Conservation (phyloP, 352 stramenopile species). For the Pythium myriotylum region DNA sequence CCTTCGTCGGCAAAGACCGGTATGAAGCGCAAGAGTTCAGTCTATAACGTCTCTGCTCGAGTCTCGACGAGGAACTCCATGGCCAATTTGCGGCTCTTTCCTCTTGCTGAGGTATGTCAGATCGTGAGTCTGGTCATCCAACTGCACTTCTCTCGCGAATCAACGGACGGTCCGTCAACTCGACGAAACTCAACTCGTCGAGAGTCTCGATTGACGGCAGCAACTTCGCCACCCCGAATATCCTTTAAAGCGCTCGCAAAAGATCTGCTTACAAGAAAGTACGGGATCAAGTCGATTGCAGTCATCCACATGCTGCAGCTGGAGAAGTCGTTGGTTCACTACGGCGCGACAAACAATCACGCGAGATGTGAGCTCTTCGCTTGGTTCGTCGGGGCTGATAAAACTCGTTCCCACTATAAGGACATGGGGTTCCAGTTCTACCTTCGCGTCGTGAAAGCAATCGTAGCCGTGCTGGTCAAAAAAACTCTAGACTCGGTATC, state of each 20-base stretch:
- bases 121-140: constrained; percentile 63
- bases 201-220: constrained; percentile 5
- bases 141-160: constrained; percentile 61
- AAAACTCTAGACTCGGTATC: constrained; percentile 35
- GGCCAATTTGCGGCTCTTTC: constrained; percentile 45
- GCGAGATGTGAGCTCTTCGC: constrained; percentile 62
- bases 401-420: constrained; percentile 38
- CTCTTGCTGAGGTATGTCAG: constrained; percentile 60
- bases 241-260: constrained; percentile 66
- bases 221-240: constrained; percentile 31
- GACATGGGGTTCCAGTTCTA: constrained; percentile 68
- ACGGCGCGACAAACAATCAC: constrained; percentile 45
- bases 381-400: constrained; percentile 70
- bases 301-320: constrained; percentile 71
- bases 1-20: constrained; percentile 11
- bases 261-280: constrained; percentile 66
- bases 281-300: constrained; percentile 76
- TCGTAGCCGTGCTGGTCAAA: constrained; percentile 43
- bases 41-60: constrained; percentile 5
- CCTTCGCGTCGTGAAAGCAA: constrained; percentile 47
- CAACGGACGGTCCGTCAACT: constrained; percentile 21
- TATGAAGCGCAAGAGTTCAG: constrained; percentile 4
- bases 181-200: constrained; percentile 13
- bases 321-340: constrained; percentile 67
- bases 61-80: constrained; percentile 35